Evolutionary conservation across 1,284 basidiomycete genomes (phyloP).

Genomic region (Anthracocystis walkeri): DNA sequence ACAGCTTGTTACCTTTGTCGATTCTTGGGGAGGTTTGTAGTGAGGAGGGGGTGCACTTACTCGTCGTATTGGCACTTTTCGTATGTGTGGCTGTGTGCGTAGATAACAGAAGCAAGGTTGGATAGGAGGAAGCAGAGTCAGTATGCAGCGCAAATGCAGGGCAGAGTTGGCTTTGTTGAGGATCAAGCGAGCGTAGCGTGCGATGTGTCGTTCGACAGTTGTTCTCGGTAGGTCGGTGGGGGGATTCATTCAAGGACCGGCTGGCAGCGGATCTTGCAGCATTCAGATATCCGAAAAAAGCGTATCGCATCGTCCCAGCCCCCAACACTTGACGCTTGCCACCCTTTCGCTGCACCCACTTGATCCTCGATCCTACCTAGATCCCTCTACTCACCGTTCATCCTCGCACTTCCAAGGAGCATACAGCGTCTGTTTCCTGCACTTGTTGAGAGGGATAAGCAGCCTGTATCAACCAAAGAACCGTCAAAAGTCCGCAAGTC

Average conservation of each 20-base stretch:
- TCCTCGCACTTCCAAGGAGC: constrained; percentile 86
- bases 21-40: too few relatives aligned
- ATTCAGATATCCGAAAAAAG: too few relatives aligned
- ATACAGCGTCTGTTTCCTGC: constrained; percentile 79
- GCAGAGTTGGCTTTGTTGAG: not conserved
- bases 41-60: constrained; percentile 34
- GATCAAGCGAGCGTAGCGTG: not conserved
- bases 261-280: too few relatives aligned
- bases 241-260: too few relatives aligned
- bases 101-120: too few relatives aligned
- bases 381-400: constrained; percentile 73
- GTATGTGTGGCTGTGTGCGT: constrained; percentile 58
- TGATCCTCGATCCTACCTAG: too few relatives aligned
- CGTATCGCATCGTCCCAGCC: too few relatives aligned
- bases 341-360: too few relatives aligned
- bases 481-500: constrained; percentile 8
- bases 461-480: constrained; percentile 73
- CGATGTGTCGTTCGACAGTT: too few relatives aligned
- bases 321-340: not conserved
- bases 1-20: not conserved
- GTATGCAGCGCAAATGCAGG: constrained; percentile 2
- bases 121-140: constrained; percentile 1
- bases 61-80: constrained; percentile 68
- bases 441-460: constrained; percentile 85
- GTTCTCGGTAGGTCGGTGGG: too few relatives aligned